These are phyloP conservation scores for Trametes versicolor DNA, from an alignment of 1,284 basidiomycete genomes.

Conservation along the genomic window DNA sequence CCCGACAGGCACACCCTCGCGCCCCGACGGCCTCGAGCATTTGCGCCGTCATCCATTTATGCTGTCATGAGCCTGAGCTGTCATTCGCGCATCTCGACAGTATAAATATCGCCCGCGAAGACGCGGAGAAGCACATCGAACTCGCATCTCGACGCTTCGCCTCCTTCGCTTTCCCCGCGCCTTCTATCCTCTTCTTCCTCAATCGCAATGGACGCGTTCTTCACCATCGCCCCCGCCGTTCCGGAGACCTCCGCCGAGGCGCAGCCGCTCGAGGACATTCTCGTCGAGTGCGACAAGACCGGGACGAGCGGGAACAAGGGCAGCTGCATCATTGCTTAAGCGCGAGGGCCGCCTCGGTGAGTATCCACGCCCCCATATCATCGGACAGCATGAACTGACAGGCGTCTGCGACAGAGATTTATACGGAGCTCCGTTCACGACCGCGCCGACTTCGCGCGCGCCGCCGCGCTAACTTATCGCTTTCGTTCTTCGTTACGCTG, in stretches of 20 bases:
- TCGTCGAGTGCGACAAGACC: constrained; percentile 24
- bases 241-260: constrained; percentile 30
- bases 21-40: background rate
- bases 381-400: background rate
- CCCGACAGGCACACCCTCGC: background rate
- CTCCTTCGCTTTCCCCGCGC: constrained; percentile 10
- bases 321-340: constrained; percentile 30
- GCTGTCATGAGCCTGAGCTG: too few relatives aligned
- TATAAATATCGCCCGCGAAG: background rate
- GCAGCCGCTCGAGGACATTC: constrained; percentile 25
- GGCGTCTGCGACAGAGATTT: too few relatives aligned
- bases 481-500: background rate
- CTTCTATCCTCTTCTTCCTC: constrained; percentile 1
- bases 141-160: background rate
- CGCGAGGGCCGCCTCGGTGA: background rate
- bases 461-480: constrained; percentile 2
- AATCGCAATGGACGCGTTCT: constrained; percentile 34
- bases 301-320: constrained; percentile 16
- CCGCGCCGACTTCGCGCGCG: background rate
- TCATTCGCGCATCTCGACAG: too few relatives aligned
- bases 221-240: constrained; percentile 33
- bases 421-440: background rate
- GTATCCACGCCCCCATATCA: background rate
- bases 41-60: too few relatives aligned
- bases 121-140: background rate